Evolutionary conservation across 2,329 filamentous ascomycete species (phyloP), one percentile per base, ranked within the genome.

Genomic region (Truncatella angustata): DNA sequence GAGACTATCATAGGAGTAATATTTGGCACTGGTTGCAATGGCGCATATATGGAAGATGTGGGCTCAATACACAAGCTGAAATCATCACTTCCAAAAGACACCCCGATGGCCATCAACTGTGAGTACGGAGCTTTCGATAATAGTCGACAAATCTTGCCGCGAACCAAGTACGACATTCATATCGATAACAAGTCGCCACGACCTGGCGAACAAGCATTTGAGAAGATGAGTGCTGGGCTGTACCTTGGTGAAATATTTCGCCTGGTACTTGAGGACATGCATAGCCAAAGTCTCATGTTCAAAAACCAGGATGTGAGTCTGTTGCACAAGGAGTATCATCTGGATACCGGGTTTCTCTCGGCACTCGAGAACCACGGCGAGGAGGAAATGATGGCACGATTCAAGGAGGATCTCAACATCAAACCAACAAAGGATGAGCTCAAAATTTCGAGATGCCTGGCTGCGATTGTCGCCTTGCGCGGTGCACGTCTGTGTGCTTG

Each of bases 21-120:
- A 61, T 90, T 90, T 65, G 87, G 87, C 58, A 90, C 87, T 16
- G 87, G 87, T 50, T 88, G 87, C 69, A 90, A 90, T 63, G 87
- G 86, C 43, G 87, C 87, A 23, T 90, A 90, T 70, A 88, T 90
- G 85, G 87, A 90, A 66, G 73, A 87, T 61, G 81, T 78, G 53
- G 85, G 86, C 51, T 83, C 81, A 5, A 81, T 90, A 55, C 86
- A 85, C 53, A 90, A 90, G 71, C 77, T 90, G 51, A 83, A 89
- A 69, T 77, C 87, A 74, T 86, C 87, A 56, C 77, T 90, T 12
- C 83, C 85, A 49, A 75, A 83, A 1, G 79, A 85, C 51, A 81
- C 79, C 51, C 83, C 80, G 24, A 85, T 89, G 66, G 85, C 84
- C 24, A 88, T 89, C 66, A 89, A 89, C 68, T 88, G 85, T 71